These are phyloP conservation scores for Fonsecaea erecta DNA, from an alignment of 2,329 filamentous ascomycete genomes.

Conservation along the genomic window DNA sequence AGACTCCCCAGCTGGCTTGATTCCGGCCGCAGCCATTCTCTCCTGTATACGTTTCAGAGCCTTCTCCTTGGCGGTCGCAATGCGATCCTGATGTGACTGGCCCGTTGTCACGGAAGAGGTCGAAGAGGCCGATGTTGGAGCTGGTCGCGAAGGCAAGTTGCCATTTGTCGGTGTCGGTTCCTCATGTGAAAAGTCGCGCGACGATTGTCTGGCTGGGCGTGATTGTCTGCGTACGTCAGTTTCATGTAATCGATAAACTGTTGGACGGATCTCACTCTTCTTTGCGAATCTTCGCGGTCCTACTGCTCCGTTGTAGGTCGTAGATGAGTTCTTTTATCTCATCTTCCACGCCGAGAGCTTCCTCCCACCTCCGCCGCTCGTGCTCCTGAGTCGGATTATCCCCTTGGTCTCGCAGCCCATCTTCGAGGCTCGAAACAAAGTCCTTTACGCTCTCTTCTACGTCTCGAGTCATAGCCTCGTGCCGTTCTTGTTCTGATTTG, in stretches of 20 bases:
- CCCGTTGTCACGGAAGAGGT: constrained; percentile 78
- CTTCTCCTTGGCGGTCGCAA: constrained; percentile 95
- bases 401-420: constrained; percentile 79
- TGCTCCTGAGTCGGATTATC: constrained; percentile 80
- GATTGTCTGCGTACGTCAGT: constrained; percentile 43
- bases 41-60: constrained; percentile 97
- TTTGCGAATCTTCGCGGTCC: constrained; percentile 70
- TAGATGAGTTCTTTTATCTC: constrained; percentile 98
- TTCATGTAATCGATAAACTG: neutral
- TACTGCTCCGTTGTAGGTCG: constrained; percentile 85
- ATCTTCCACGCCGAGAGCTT: constrained; percentile 93
- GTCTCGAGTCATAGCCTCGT: constrained; percentile 94
- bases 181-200: constrained; percentile 58
- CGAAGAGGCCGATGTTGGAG: constrained; percentile 54
- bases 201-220: constrained; percentile 57
- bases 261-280: constrained; percentile 56
- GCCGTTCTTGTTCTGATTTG: constrained; percentile 84
- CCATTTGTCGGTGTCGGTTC: constrained; percentile 59
- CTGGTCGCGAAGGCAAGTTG: constrained; percentile 43
- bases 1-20: constrained; percentile 79
- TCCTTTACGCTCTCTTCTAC: constrained; percentile 95
- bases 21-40: constrained; percentile 86
- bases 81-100: constrained; percentile 88
- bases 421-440: constrained; percentile 82
- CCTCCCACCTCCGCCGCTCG: constrained; percentile 92